phyloP scores from a whole-genome alignment of 306 rosid genomes.

The Carpinus fangiana region DNA sequence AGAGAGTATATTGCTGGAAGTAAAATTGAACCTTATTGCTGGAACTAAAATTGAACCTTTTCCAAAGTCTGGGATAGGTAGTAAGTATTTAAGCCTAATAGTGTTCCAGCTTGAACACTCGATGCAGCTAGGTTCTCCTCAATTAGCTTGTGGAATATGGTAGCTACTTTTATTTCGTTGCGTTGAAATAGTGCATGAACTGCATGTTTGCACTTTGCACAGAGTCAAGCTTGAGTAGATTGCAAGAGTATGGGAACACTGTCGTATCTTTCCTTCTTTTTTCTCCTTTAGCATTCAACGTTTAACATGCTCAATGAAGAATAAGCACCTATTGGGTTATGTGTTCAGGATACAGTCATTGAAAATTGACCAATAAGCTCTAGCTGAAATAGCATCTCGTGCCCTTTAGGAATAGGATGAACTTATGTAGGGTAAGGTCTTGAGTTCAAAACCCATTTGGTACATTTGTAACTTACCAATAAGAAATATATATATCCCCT shows the following conservation, averaged over 20 bases:
- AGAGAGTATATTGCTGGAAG: neutral
- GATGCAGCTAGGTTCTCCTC: neutral
- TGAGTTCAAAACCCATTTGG: neutral
- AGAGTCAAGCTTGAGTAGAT: neutral
- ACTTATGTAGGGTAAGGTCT: neutral
- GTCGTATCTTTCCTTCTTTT: neutral
- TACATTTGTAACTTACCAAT: neutral
- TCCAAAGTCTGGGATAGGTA: neutral
- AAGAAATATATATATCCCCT: no score
- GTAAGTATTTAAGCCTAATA: neutral
- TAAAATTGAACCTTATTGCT: neutral
- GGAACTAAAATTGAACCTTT: neutral
- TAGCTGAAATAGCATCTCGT: neutral
- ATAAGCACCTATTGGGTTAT: neutral
- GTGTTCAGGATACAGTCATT: neutral
- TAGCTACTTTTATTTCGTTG: neutral
- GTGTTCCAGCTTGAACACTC: neutral
- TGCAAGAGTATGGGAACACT: conserved; percentile 11
- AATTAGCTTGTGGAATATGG: neutral
- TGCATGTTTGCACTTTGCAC: neutral
- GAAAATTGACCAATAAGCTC: neutral
- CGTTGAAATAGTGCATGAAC: neutral
- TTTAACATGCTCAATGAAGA: neutral
- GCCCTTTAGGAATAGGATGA: neutral
- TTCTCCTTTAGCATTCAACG: neutral